A percentile compares a stretch with the other conserved stretches of the same genome.
phyloP scores from a whole-genome alignment of 2,329 filamentous ascomycete genomes.

The Diplocarpon rosae region DNA sequence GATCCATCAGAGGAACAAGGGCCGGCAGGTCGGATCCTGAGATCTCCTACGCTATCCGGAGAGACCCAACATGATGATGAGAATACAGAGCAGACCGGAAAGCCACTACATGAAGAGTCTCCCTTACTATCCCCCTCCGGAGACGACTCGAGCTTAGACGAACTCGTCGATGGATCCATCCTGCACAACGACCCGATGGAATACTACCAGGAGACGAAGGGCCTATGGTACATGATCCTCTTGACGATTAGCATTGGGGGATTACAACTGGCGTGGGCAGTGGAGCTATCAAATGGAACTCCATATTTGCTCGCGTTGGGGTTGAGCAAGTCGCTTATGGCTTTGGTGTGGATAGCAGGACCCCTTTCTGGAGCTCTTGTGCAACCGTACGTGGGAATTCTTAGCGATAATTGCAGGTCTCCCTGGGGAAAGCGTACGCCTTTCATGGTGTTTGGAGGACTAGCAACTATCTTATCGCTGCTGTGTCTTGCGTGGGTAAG shows the following conservation, averaged over 20 bases:
- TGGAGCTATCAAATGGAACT: conserved; percentile 88
- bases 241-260: conserved; percentile 81
- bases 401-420: conserved; percentile 66
- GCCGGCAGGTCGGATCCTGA: conserved; percentile 1
- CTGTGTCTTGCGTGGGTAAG: conserved; percentile 63
- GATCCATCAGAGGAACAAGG: not conserved
- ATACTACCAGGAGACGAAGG: conserved; percentile 58
- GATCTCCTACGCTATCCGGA: conserved; percentile 4
- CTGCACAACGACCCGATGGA: conserved; percentile 34
- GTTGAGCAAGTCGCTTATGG: conserved; percentile 72
- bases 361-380: conserved; percentile 69
- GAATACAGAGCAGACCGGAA: conserved; percentile 10
- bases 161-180: conserved; percentile 28
- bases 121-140: conserved; percentile 36
- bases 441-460: conserved; percentile 63
- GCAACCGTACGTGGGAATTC: conserved; percentile 72
- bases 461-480: conserved; percentile 56
- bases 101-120: conserved; percentile 35
- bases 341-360: conserved; percentile 75
- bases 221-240: conserved; percentile 73
- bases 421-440: conserved; percentile 71
- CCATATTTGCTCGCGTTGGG: conserved; percentile 72
- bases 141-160: conserved; percentile 29
- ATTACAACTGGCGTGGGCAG: conserved; percentile 90
- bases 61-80: conserved; percentile 17